phyloP scores from a whole-genome alignment of 768 basidiomycete species.

The Kwoniella mangroviensis region DNA sequence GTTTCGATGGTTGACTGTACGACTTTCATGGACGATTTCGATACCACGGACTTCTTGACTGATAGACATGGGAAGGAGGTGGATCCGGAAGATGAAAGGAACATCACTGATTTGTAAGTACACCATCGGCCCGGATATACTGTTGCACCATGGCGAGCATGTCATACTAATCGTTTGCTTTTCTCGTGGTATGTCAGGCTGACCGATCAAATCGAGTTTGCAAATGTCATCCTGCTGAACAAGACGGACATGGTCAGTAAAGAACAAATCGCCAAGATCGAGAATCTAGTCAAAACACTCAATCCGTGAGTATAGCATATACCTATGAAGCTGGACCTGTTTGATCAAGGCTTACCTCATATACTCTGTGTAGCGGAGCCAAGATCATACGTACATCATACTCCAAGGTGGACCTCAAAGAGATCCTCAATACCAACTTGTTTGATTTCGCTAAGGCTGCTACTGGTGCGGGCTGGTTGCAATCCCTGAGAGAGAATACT shows the following conservation, averaged over 20 bases:
- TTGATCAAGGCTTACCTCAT: background rate
- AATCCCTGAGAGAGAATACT: slow-evolving; percentile 48
- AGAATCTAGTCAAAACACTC: slow-evolving; percentile 44
- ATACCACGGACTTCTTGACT: slow-evolving; percentile 55
- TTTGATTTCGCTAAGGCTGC: slow-evolving; percentile 55
- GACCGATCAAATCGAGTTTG: slow-evolving; percentile 58
- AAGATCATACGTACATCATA: slow-evolving; percentile 36
- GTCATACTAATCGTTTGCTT: too few relatives aligned
- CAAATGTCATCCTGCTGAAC: slow-evolving; percentile 56
- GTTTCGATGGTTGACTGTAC: slow-evolving; percentile 55
- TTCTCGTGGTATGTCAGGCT: slow-evolving; percentile 23
- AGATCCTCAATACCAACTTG: slow-evolving; percentile 52
- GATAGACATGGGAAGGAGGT: slow-evolving; percentile 53
- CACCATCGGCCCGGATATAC: background rate
- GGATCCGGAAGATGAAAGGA: slow-evolving; percentile 56
- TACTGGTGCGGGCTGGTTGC: slow-evolving; percentile 54
- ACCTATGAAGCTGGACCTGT: background rate
- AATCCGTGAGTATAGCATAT: slow-evolving; percentile 48
- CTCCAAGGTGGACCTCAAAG: slow-evolving; percentile 44
- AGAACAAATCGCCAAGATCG: slow-evolving; percentile 36
- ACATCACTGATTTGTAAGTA: slow-evolving; percentile 48
- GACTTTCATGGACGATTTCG: slow-evolving; percentile 50
- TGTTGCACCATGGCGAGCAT: background rate
- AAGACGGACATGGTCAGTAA: slow-evolving; percentile 50
- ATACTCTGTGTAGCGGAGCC: slow-evolving; percentile 16